Evolutionary conservation across 768 basidiomycete genomes (phyloP), one percentile per base, ranked within the genome.

Genomic region (Kockovaella imperatae): DNA sequence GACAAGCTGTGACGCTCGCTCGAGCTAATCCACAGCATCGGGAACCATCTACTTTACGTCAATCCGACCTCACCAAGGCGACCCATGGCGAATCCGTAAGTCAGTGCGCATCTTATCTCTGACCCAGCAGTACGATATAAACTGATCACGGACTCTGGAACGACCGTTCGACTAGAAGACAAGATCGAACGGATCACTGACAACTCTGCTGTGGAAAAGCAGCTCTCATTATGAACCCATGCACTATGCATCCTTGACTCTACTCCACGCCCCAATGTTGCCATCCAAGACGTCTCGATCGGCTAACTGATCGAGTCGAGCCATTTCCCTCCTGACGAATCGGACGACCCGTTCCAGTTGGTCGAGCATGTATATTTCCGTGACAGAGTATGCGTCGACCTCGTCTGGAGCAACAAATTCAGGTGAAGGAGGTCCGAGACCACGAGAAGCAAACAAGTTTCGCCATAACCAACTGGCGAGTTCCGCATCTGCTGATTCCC

Each of bases 401-500:
- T 41, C 47, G 40, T 43, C 34, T 2, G 53, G 52, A 21, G 54
- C 60, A 50, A 45, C 54, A 38, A 54, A 10, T 7, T 3, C 38
- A 8, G 39, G 28, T 29, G 30, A n/a, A 35, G 42, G 34, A 4
- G 24, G 45, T 17, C 39, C 54, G 3, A 57, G 42, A 15, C 61
- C 90, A 11, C 87, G 78, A 1, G 80, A 86, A 6, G 85, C 88
- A 32, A 95, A 81, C 30, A 95, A 62, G 68, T 96, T 95, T 41
- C 93, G 76, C 93, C 93, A 97, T 0, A 95, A 73, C 1, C 87
- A 85, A 13, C 75, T 83, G 0, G 91, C 87, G 71, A 97, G 76
- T 54, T 90, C 86, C 51, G 79, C 75, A 67, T 97, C 91, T 20
- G 82, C 80, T 28, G 7, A 7, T 4, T 82, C 77, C 20, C 86